These are phyloP conservation scores for Capsella rubella DNA, from an alignment of 441 rosid genomes.

Conservation along the genomic window DNA sequence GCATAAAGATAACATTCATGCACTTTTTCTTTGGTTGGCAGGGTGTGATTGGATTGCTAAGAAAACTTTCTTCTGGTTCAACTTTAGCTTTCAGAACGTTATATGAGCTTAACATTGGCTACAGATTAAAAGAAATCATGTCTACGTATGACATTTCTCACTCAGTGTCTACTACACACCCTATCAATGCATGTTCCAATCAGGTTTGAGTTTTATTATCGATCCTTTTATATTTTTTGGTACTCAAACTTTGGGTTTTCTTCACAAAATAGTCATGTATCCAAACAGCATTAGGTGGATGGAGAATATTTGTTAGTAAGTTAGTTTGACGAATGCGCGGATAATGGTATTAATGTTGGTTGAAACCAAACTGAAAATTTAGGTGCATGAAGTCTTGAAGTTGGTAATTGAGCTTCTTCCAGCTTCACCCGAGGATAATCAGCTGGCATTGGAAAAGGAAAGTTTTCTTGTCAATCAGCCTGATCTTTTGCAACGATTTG, in stretches of 20 bases:
- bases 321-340: slow-evolving; percentile 5
- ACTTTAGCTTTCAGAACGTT: slow-evolving; percentile 75
- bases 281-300: slow-evolving; percentile 14
- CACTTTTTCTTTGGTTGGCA: slow-evolving; percentile 53
- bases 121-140: slow-evolving; percentile 79
- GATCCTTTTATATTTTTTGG: slow-evolving; percentile 12
- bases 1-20: slow-evolving; percentile 17
- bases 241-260: not conserved
- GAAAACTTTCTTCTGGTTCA: slow-evolving; percentile 82
- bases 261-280: slow-evolving; percentile 21
- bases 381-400: slow-evolving; percentile 94
- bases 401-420: slow-evolving; percentile 93
- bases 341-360: slow-evolving; percentile 8
- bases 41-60: slow-evolving; percentile 93
- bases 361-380: slow-evolving; percentile 36
- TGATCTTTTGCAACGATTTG: slow-evolving; percentile 70
- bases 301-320: not conserved
- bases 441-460: slow-evolving; percentile 65
- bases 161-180: slow-evolving; percentile 69
- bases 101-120: slow-evolving; percentile 82
- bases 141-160: slow-evolving; percentile 73
- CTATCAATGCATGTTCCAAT: slow-evolving; percentile 68
- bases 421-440: slow-evolving; percentile 52
- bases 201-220: slow-evolving; percentile 63
- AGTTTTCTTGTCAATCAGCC: slow-evolving; percentile 68